Evolutionary conservation across 2,329 filamentous ascomycete genomes (phyloP).

Genomic region (Phialophora macrospora): DNA sequence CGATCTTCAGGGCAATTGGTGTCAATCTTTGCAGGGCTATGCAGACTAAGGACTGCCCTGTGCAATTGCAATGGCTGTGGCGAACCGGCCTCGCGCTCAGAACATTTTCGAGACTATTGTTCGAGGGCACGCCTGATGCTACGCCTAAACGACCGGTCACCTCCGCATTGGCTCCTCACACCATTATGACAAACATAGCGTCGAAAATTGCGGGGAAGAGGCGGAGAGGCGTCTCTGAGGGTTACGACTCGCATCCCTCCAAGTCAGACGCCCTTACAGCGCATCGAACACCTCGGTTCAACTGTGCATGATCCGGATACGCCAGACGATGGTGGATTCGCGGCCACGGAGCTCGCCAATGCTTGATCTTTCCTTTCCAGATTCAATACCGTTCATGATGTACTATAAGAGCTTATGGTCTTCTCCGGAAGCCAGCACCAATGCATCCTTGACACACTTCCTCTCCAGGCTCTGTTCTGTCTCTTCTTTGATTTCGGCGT

Average conservation of each 20-base stretch:
- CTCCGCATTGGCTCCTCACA: slow-evolving; percentile 1
- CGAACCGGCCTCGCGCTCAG: too few relatives aligned
- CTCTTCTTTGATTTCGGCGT: neutral
- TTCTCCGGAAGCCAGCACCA: neutral
- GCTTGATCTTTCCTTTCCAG: neutral
- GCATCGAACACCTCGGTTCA: neutral
- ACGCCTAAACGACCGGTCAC: neutral
- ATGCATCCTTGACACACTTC: neutral
- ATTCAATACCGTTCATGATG: neutral
- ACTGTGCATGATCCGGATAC: neutral
- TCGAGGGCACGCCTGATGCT: neutral
- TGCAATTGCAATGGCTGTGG: neutral
- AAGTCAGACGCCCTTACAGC: neutral
- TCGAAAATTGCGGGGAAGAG: neutral
- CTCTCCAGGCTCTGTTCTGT: neutral
- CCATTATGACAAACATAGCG: neutral
- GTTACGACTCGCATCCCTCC: neutral
- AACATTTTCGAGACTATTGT: neutral
- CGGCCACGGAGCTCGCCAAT: neutral
- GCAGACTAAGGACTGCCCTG: neutral
- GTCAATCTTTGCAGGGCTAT: neutral
- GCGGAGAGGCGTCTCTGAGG: neutral
- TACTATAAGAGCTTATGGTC: neutral
- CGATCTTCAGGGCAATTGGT: neutral
- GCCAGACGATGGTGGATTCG: neutral